These are phyloP conservation scores for Dothideomycetes sp. DNA, from an alignment of 2,329 filamentous ascomycete genomes.

Conservation along the genomic window DNA sequence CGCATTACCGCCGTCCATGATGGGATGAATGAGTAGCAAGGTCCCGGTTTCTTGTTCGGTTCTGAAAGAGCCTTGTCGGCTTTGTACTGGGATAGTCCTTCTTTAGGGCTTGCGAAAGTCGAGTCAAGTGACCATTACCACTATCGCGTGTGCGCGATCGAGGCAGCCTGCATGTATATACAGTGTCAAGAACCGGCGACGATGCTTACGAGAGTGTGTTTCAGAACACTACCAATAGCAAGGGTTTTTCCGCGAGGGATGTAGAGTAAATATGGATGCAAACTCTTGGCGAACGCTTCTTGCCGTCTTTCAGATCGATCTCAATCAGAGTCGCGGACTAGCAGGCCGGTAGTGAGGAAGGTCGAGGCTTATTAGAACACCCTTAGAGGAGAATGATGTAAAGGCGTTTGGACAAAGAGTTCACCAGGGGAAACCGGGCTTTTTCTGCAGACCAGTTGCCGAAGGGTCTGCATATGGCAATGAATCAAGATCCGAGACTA, in stretches of 20 bases:
- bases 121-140: background rate
- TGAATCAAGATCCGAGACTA: conserved; percentile 1
- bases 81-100: background rate
- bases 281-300: background rate
- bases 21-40: background rate
- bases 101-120: background rate
- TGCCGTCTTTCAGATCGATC: background rate
- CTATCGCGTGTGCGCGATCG: background rate
- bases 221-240: background rate
- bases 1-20: background rate
- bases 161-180: background rate
- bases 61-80: too few relatives aligned
- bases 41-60: too few relatives aligned
- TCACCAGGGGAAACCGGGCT: background rate
- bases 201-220: background rate
- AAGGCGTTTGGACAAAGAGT: background rate
- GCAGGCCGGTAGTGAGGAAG: background rate
- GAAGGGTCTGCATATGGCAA: conserved; percentile 3
- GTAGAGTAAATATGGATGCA: background rate
- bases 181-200: background rate
- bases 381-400: conserved; percentile 1
- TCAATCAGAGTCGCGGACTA: too few relatives aligned
- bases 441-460: conserved; percentile 1
- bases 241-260: background rate
- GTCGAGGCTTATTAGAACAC: conserved; percentile 1